Base-by-base conservation (phyloP, 2,329 filamentous ascomycete genomes). In the Neofusicoccum cordaticola region DNA sequence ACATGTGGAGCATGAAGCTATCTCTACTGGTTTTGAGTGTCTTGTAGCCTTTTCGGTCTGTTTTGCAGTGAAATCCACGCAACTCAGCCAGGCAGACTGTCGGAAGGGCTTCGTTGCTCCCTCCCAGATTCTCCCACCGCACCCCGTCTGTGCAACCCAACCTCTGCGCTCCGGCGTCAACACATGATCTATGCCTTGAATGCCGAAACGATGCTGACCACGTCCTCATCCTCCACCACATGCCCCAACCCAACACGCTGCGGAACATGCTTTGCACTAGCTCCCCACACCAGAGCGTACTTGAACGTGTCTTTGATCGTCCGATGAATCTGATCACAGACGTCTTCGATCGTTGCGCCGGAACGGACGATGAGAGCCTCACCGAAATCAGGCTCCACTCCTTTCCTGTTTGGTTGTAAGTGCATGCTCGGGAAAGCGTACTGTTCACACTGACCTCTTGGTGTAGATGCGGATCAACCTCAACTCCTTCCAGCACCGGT, bases 221-320 rank as follows among this genome's bases (percentile, higher is more conserved):
- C 87, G 78, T 90, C 87, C 75, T 89, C 87, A 71, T 90, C 87
- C 5, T 81, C 75, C 34, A 99, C 93, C 12, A 86, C 73, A 82
- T 99, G 95, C 6, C 86, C 83, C 72, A 99, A 78, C 1, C 95
- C 96, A 42, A 97, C 94, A 67, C 95, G 84, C 82, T 99, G 95
- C 41, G 96, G 95, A 41, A 98, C 84, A 82, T 99, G 96, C 72
- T 92, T 88, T 41, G 95, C 95, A 78, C 94, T 98, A 17, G 93
- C 93, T 4, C 95, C 95, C 96, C 96, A 99, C 0, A 99, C 95
- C 69, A 98, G 80, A 2, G 95, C 96, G 80, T 98, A 97, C 83
- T 98, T 99, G 85, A 98, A 99, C 4, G 93, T 97, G 68, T 99
- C 96, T 86, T 98, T 99, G 69, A 99, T 82, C 31, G 88, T 95